Evolutionary conservation across 768 basidiomycete genomes (phyloP).

Genomic region (Tulasnella sp.): DNA sequence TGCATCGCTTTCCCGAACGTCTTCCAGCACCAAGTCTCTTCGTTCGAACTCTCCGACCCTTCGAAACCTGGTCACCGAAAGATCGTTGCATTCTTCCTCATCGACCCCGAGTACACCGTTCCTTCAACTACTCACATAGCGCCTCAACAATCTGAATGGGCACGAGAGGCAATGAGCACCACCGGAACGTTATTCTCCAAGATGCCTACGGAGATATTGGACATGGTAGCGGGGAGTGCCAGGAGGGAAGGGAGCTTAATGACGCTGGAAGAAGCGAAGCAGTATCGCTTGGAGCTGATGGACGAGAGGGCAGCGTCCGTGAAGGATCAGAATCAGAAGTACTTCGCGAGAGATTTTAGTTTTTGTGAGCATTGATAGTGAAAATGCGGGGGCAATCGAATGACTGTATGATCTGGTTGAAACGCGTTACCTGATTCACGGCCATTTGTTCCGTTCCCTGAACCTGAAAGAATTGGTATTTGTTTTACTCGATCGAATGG

Average conservation of each 20-base stretch:
- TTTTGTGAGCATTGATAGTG: slow-evolving; percentile 20
- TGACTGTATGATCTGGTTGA: not conserved
- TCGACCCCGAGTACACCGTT: slow-evolving; percentile 43
- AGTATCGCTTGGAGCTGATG: slow-evolving; percentile 23
- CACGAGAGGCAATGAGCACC: slow-evolving; percentile 38
- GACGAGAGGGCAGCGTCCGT: not conserved
- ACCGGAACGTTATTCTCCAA: slow-evolving; percentile 7
- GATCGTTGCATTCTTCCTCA: slow-evolving; percentile 49
- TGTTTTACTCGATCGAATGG: too few species aligned
- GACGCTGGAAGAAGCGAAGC: slow-evolving; percentile 21
- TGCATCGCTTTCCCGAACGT: slow-evolving; percentile 55
- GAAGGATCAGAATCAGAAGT: not conserved
- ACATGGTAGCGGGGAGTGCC: not conserved
- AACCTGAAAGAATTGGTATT: too few species aligned
- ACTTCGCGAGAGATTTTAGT: slow-evolving; percentile 7
- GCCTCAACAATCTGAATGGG: slow-evolving; percentile 53
- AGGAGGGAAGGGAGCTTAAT: not conserved
- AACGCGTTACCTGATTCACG: too few species aligned
- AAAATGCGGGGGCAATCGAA: not conserved
- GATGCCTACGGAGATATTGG: slow-evolving; percentile 17
- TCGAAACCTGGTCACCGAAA: slow-evolving; percentile 45
- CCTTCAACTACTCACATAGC: slow-evolving; percentile 47
- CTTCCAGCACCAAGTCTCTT: slow-evolving; percentile 48
- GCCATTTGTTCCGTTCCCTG: too few species aligned
- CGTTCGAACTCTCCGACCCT: slow-evolving; percentile 45